phyloP scores from a whole-genome alignment of 1,284 basidiomycete species.

The Microbotryomycetes sp. region DNA sequence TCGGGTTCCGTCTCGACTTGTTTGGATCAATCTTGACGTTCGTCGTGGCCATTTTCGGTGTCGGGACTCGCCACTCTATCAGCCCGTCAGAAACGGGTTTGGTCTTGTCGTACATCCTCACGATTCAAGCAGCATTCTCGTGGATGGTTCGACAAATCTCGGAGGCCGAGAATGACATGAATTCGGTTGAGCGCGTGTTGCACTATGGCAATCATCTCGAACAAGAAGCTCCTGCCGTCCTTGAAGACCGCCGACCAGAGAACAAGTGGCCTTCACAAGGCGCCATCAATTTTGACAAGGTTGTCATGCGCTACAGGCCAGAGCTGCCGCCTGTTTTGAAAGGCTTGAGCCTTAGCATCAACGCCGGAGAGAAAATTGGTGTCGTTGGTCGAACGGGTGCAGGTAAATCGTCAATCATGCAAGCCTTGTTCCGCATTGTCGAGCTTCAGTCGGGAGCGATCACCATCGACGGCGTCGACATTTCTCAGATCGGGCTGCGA shows the following conservation, averaged over 20 bases:
- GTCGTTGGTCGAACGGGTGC: constrained; percentile 46
- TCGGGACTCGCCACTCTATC: constrained; percentile 54
- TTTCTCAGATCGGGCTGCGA: constrained; percentile 47
- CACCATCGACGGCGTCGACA: constrained; percentile 43
- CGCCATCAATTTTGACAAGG: constrained; percentile 41
- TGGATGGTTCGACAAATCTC: constrained; percentile 77
- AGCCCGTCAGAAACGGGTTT: constrained; percentile 72
- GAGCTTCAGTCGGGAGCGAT: constrained; percentile 34
- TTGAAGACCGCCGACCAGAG: constrained; percentile 53
- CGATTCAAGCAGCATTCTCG: constrained; percentile 56
- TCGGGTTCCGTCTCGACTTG: constrained; percentile 78
- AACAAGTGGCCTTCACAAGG: constrained; percentile 56
- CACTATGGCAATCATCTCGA: constrained; percentile 43
- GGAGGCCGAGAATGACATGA: constrained; percentile 87
- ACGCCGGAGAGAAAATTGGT: constrained; percentile 49
- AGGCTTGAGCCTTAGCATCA: constrained; percentile 52
- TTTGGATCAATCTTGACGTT: constrained; percentile 71
- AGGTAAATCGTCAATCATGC: constrained; percentile 62
- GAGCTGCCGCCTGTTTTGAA: constrained; percentile 48
- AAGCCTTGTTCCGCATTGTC: constrained; percentile 51
- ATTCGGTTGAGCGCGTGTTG: constrained; percentile 70
- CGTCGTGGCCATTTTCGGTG: constrained; percentile 65
- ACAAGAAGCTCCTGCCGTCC: constrained; percentile 67
- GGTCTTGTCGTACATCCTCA: constrained; percentile 68
- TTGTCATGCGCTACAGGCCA: constrained; percentile 31